phyloP scores from a whole-genome alignment of 768 basidiomycete genomes.

The Kwoniella dendrophila region DNA sequence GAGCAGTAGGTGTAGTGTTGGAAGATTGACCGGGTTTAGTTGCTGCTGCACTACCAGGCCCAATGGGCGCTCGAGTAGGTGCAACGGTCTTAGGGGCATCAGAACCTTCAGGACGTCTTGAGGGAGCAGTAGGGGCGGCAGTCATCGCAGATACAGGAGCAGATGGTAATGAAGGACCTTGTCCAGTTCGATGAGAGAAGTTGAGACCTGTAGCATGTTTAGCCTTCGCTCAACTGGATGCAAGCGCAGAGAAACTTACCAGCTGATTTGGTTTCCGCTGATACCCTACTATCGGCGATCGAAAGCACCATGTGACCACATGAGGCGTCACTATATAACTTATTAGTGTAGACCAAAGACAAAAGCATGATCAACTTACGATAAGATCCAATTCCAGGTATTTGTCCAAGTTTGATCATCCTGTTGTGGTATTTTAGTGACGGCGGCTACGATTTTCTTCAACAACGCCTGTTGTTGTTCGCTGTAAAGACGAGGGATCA shows the following conservation, averaged over 20 bases:
- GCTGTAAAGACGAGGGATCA: constrained; percentile 48
- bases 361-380: constrained; percentile 30
- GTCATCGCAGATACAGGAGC: constrained; percentile 18
- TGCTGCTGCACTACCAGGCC: constrained; percentile 9
- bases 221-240: background rate
- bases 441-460: constrained; percentile 82
- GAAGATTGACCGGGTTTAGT: constrained; percentile 11
- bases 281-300: constrained; percentile 86
- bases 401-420: constrained; percentile 96
- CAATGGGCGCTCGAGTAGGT: constrained; percentile 20
- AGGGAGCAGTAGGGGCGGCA: constrained; percentile 14
- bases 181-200: constrained; percentile 61
- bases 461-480: constrained; percentile 83
- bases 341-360: background rate
- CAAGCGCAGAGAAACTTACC: constrained; percentile 62
- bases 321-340: constrained; percentile 71
- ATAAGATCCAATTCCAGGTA: constrained; percentile 98
- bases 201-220: constrained; percentile 72
- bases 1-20: constrained; percentile 3
- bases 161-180: constrained; percentile 24
- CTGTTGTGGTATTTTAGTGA: constrained; percentile 74
- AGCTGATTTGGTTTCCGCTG: constrained; percentile 87
- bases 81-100: constrained; percentile 13
- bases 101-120: background rate
- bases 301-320: constrained; percentile 87